A percentile compares a stretch with the other conserved stretches of the same genome.
Conservation (phyloP, 768 basidiomycete species). For the Tephrocybe sp. region DNA sequence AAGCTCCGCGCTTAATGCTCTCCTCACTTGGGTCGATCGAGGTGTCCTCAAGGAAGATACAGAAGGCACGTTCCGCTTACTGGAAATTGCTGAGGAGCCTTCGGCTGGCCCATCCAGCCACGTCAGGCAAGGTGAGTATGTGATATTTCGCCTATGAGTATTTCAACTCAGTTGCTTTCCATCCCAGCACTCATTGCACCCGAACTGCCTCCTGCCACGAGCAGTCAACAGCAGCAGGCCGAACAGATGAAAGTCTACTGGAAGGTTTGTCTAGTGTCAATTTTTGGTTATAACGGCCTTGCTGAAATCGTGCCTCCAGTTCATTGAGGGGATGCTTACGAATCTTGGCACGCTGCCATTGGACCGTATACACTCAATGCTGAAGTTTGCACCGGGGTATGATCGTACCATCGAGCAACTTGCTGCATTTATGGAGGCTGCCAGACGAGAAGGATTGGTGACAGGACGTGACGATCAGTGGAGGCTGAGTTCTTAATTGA, state of each 20-base stretch:
- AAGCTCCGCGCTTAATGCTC: slow-evolving; percentile 65
- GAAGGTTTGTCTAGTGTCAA: slow-evolving; percentile 55
- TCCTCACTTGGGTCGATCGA: slow-evolving; percentile 81
- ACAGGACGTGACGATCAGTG: slow-evolving; percentile 69
- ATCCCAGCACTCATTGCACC: slow-evolving; percentile 27
- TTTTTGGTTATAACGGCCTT: neutral
- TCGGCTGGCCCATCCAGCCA: slow-evolving; percentile 22
- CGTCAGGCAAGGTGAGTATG: slow-evolving; percentile 8
- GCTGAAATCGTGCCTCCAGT: slow-evolving; percentile 40
- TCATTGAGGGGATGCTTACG: slow-evolving; percentile 89
- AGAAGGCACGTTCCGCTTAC: slow-evolving; percentile 59
- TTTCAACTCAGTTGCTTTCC: neutral
- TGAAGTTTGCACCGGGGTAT: slow-evolving; percentile 82
- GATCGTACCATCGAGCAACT: slow-evolving; percentile 81
- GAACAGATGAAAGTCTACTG: slow-evolving; percentile 88
- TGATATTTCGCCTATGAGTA: neutral
- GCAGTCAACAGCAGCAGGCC: slow-evolving; percentile 71
- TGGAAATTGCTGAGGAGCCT: slow-evolving; percentile 61
- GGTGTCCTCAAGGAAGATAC: slow-evolving; percentile 75
- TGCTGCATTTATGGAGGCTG: slow-evolving; percentile 75
- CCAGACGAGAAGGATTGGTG: slow-evolving; percentile 75
- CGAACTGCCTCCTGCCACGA: slow-evolving; percentile 49
- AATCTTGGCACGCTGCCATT: slow-evolving; percentile 76
- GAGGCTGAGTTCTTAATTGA: slow-evolving; percentile 35
- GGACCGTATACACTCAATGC: slow-evolving; percentile 87